A percentile compares a stretch with the other conserved stretches of the same genome.
phyloP scores from a whole-genome alignment of 164 flowering plant genomes.

The Echeveria elegans region DNA sequence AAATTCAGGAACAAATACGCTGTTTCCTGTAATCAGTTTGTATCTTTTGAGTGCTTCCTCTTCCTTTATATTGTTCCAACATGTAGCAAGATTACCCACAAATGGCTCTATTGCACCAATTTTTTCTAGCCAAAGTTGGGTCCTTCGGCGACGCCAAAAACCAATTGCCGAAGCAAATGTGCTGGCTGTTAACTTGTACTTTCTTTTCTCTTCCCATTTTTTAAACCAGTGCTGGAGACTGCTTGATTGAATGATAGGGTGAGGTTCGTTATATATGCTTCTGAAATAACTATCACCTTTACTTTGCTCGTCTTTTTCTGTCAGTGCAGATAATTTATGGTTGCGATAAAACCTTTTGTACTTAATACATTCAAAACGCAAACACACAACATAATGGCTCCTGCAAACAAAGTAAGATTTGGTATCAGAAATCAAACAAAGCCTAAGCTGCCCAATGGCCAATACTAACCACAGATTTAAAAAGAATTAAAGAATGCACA shows the following conservation, averaged over 20 bases:
- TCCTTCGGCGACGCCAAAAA: slow-evolving; percentile 3
- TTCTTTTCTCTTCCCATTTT: slow-evolving; percentile 3
- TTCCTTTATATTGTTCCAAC: slow-evolving; percentile 8
- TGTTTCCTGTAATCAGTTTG: not conserved
- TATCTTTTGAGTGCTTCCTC: not conserved
- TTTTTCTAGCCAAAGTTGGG: slow-evolving; percentile 9
- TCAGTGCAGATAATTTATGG: not conserved
- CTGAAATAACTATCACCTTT: not conserved
- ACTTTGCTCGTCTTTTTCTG: not conserved
- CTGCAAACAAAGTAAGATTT: not conserved
- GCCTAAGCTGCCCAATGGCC: not conserved
- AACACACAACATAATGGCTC: not conserved
- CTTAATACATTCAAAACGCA: not conserved
- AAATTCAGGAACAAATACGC: not conserved
- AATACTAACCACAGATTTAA: not conserved
- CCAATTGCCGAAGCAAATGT: slow-evolving; percentile 8
- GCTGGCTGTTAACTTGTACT: slow-evolving; percentile 8
- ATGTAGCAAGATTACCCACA: slow-evolving; percentile 4
- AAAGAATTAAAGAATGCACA: not conserved
- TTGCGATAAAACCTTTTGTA: not conserved
- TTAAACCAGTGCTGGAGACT: slow-evolving; percentile 4
- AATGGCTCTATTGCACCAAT: slow-evolving; percentile 6
- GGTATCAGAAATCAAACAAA: not conserved
- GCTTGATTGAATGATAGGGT: not conserved
- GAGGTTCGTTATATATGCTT: not conserved